Evolutionary conservation across 345 rosid genomes (phyloP), one percentile per base, ranked within the genome.

Genomic region (Fremontodendron californicum): DNA sequence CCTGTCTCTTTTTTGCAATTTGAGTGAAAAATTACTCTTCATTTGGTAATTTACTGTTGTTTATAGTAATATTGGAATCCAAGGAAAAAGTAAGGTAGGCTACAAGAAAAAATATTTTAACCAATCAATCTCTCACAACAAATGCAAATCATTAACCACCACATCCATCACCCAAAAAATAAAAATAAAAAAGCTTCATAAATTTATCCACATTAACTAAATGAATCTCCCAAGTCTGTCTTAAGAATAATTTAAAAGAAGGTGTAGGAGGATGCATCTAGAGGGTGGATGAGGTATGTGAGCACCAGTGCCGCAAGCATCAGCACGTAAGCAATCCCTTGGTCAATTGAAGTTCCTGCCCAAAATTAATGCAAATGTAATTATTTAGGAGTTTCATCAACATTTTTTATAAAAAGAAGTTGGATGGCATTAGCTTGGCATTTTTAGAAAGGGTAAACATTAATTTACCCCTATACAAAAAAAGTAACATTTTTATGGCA

Each of bases 301-400:
- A 91, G 91, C 71, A 85, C 92, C 62, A 91, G 72, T 1, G 95
- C 95, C 86, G 89, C 85, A 82, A 91, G 76, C 95, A 89, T 89
- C 68, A 89, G 86, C 84, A 88, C 79, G 77, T 91, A 89, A 1
- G 93, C 95, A 42, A 89, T 85, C 49, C 92, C 95, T 79, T 91
- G 95, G 79, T 91, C 95, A 43, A 91, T 87, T 79, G 91, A 85
- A 68, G 89, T 86, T 65, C 93, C 95, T 91, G 89, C 1, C 9
- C 46, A 65, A 37, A 39, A 33, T 46, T 46, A 48, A 60, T 57
- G 1, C n/a, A 62, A 33, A 63, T n/a, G 4, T 39, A 37, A 48
- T 19, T 6, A 25, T 40, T 23, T 40, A 4, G n/a, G 35, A 6
- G 23, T 35, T 63, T 35, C 68, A 6, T 35, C 68, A 63, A 13